Evolutionary conservation across 192 early-diverging fungal genomes (phyloP), one percentile per base, ranked within the genome.

Genomic region (Rhizoclosmatium sp.): DNA sequence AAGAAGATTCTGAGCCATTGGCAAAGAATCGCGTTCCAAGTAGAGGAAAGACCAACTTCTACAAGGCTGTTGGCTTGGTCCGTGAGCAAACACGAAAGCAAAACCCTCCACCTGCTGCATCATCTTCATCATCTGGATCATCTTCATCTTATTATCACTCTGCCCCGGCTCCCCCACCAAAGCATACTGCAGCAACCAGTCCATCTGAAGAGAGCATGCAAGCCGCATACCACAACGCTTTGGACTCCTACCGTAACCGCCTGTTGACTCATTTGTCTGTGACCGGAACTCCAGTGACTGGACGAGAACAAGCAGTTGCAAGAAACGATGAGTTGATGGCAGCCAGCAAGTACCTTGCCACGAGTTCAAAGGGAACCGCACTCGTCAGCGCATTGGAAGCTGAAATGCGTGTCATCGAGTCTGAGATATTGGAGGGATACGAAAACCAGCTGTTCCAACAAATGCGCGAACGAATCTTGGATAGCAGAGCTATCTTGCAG

Each of bases 391-490:
- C 75, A 14, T 62, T 76, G 47, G 75, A 76, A 62, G 75, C 75
- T 42, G 75, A 76, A 66, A 76, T 76, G 75, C 75, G 75, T 44
- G 64, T 76, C 31, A 66, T 76, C 48, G 75, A 76, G 64, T 59
- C 51, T n/a, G 75, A 76, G 49, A 76, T 76, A 49, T 62, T 76
- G 14, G 75, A 76, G 49, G 64, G 47, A 12, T 76, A 76, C 64
- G 75, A 76, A 47, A 76, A 65, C 3, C 59, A 62, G 41, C 65
- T 76, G 19, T 76, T 31, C 48, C 75, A 66, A 62, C 47, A 48
- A 66, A 51, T 65, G 45, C 56, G 60, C 3, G 75, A 76, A 41
- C 9, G 42, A 51, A 76, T 76, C 45, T 48, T 76, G 5, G 65
- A 76, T 51, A 19, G 19, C 10, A 76, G 66, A 41, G 23, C 31